A percentile compares a stretch with the other conserved stretches of the same genome.
Conservation (phyloP, 371 early-diverging fungal genomes). For the Circinella minor region DNA sequence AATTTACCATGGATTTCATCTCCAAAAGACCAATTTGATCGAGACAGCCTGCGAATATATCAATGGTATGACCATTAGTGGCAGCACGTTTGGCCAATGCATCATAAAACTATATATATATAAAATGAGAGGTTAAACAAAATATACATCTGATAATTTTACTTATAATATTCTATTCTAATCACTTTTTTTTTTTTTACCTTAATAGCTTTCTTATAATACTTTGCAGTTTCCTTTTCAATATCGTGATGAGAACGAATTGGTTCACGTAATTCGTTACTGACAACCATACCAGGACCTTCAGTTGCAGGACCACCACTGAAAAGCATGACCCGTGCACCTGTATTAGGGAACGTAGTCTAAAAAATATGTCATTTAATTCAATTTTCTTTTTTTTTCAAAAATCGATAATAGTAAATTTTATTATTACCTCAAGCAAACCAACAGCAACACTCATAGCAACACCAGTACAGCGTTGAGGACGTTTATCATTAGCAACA, state of each 20-base stretch:
- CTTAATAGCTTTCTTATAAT: conserved; percentile 92
- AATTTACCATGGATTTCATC: conserved; percentile 93
- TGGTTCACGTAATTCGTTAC: conserved; percentile 91
- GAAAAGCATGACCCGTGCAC: conserved; percentile 97
- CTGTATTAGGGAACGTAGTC: conserved; percentile 91
- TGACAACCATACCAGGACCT: conserved; percentile 98
- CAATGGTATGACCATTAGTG: conserved; percentile 56
- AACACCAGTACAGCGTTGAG: conserved; percentile 97
- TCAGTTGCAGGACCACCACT: conserved; percentile 98
- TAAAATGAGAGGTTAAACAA: not conserved
- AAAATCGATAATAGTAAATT: not conserved
- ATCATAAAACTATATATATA: conserved; percentile 83
- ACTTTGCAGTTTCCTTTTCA: conserved; percentile 93
- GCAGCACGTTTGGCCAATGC: conserved; percentile 88
- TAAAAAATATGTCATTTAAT: conserved; percentile 14
- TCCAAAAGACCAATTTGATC: conserved; percentile 86
- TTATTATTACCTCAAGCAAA: conserved; percentile 79
- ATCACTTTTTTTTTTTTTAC: conserved; percentile 30
- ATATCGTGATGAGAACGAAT: conserved; percentile 98
- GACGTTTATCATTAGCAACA: conserved; percentile 91
- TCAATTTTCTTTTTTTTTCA: not conserved
- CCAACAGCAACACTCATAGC: conserved; percentile 97
- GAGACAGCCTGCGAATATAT: conserved; percentile 59
- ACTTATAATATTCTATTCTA: conserved; percentile 1
- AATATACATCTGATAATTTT: not conserved